A percentile compares a stretch with the other conserved stretches of the same genome.
phyloP scores from a whole-genome alignment of 768 basidiomycete genomes.

The Mycena alexandri region DNA sequence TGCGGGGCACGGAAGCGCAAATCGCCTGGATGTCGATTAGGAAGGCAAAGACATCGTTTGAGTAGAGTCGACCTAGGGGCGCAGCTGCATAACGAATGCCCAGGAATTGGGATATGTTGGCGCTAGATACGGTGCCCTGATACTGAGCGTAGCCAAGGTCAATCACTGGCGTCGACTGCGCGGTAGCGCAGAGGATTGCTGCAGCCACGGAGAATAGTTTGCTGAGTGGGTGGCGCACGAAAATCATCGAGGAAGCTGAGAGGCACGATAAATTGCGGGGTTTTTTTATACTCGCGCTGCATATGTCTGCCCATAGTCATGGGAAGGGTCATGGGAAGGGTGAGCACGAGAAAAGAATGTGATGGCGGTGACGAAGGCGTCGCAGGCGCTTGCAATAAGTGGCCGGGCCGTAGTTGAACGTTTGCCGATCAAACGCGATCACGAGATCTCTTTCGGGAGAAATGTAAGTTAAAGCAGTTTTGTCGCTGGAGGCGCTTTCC shows the following conservation, averaged over 20 bases:
- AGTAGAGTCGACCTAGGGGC: constrained; percentile 34
- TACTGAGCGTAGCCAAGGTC: constrained; percentile 48
- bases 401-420: too few relatives aligned
- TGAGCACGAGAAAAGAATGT: too few relatives aligned
- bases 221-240: neutral
- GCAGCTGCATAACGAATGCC: constrained; percentile 49
- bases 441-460: too few relatives aligned
- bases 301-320: neutral
- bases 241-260: neutral
- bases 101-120: constrained; percentile 40
- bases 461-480: too few relatives aligned
- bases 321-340: neutral
- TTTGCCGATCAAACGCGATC: too few relatives aligned
- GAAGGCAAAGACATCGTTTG: neutral
- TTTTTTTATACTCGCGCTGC: constrained; percentile 1
- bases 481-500: too few relatives aligned
- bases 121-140: constrained; percentile 38
- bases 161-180: constrained; percentile 37
- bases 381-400: too few relatives aligned
- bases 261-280: neutral
- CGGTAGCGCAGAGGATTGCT: neutral
- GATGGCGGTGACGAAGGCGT: too few relatives aligned
- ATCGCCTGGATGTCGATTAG: constrained; percentile 24
- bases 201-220: neutral
- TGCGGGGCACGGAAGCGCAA: constrained; percentile 40